Evolutionary conservation across 345 rosid species (phyloP).

Genomic region (Rhodamnia argentea): DNA sequence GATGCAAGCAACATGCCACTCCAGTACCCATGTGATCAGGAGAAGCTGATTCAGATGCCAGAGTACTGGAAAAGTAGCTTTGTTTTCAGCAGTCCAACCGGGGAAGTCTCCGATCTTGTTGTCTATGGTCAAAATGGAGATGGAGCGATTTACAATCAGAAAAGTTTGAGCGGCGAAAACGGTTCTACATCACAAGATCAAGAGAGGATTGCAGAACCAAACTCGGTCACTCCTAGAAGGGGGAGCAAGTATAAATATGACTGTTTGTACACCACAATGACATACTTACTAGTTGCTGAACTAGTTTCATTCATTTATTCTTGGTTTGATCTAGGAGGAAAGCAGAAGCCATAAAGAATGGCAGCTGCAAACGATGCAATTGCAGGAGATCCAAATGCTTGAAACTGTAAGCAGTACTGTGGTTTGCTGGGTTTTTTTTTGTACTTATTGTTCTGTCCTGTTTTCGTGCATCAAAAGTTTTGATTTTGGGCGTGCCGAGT

Average conservation of each 20-base stretch:
- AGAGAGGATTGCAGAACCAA: not conserved
- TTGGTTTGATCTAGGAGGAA: not conserved
- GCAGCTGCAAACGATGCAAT: conserved; percentile 26
- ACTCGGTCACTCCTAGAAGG: not conserved
- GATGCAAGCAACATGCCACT: not conserved
- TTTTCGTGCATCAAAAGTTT: not conserved
- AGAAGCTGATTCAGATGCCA: not conserved
- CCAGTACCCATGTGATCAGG: not conserved
- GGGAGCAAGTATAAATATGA: not conserved
- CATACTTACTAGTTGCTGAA: not conserved
- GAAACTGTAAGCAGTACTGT: conserved; percentile 31
- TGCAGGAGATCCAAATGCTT: conserved; percentile 33
- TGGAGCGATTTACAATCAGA: not conserved
- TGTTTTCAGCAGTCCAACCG: not conserved
- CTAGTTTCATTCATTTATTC: not conserved
- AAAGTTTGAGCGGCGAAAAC: not conserved
- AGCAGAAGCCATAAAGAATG: not conserved
- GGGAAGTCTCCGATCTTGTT: not conserved
- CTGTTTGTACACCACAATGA: not conserved
- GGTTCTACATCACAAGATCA: not conserved
- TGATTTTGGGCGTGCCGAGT: not conserved
- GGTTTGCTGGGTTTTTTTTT: not conserved
- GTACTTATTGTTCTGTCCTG: not conserved
- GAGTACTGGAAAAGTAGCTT: not conserved
- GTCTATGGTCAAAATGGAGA: not conserved